Conservation (phyloP, 805 yeast species). For the Suhomyces sp. region DNA sequence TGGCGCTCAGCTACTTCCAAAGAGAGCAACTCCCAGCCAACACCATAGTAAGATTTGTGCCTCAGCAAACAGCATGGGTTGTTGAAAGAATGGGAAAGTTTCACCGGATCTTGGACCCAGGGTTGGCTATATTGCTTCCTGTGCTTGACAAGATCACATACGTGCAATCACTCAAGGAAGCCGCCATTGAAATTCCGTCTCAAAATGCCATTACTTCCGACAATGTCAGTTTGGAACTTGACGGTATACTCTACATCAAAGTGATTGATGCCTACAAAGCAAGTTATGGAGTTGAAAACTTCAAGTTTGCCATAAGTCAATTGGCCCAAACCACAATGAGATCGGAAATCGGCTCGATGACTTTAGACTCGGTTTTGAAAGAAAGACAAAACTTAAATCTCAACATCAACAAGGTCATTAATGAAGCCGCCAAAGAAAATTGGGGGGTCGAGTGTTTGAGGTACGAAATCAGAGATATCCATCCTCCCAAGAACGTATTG, state of each 20-base stretch:
- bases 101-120: constrained; percentile 64
- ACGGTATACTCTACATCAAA: constrained; percentile 75
- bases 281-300: constrained; percentile 83
- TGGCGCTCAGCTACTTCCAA: constrained; percentile 53
- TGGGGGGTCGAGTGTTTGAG: constrained; percentile 87
- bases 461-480: constrained; percentile 84
- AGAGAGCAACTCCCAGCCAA: constrained; percentile 66
- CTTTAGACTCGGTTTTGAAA: constrained; percentile 72
- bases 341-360: constrained; percentile 79
- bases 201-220: constrained; percentile 86
- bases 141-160: constrained; percentile 72
- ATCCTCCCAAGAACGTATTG: constrained; percentile 80
- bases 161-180: constrained; percentile 78
- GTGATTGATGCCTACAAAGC: constrained; percentile 84
- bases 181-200: constrained; percentile 80
- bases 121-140: constrained; percentile 71
- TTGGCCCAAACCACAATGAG: constrained; percentile 91
- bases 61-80: constrained; percentile 88
- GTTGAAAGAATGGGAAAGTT: constrained; percentile 91
- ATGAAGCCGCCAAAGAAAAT: constrained; percentile 72
- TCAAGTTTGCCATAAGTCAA: constrained; percentile 80
- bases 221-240: constrained; percentile 80
- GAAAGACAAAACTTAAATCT: constrained; percentile 72
- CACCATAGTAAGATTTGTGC: constrained; percentile 74
- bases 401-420: constrained; percentile 74